Base-by-base conservation (phyloP, 179 eudicot species). In the Nepenthes alata region DNA sequence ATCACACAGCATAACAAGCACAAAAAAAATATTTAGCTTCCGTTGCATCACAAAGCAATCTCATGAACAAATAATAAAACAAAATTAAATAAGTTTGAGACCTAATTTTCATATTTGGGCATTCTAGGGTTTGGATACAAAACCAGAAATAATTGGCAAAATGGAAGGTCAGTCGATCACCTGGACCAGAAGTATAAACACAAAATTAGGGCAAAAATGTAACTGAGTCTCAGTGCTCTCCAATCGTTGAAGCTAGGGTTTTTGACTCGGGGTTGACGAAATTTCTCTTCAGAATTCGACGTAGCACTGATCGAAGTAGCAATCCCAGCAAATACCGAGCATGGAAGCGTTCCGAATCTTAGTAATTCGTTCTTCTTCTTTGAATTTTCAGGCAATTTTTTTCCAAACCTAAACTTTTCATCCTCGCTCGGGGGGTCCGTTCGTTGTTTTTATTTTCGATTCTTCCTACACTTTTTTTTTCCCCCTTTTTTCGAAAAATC, bases 111-210 rank as follows among this genome's bases (percentile, higher is more conserved):
- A 45, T 34, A 65, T 41, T 54, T 55, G 38, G 47, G 38, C 60
- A 71, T 71, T 68, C 70, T 72, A 75, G 79, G 79, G 79, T 75
- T 75, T 68, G 54, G 60, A 56, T 44, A 8, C 25, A 25, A 25
- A 25, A 25, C 1, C 8, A 9, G 13, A 70, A 67, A 71, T 49
- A 67, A 47, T 67, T 71, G 69, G 72, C 64, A 71, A 67, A 71
- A 75, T 64, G 68, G 61, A 67, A 37, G 47, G 57, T 60, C 63
- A 67, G 64, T 62, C 39, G 73, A 75, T 71, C 75, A 75, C 75
- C 79, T 75, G 79, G 55, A 45, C 44, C 59, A 47, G 63, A 66
- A 47, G 7, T 5, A 59, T 50, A 15, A 55, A 35, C n/a, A 9
- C 11, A 61, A 62, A 50, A 6, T 70, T 62, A 35, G 35, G 48